phyloP scores from a whole-genome alignment of 2,329 filamentous ascomycete genomes.

The Rhynchosporium secalis region DNA sequence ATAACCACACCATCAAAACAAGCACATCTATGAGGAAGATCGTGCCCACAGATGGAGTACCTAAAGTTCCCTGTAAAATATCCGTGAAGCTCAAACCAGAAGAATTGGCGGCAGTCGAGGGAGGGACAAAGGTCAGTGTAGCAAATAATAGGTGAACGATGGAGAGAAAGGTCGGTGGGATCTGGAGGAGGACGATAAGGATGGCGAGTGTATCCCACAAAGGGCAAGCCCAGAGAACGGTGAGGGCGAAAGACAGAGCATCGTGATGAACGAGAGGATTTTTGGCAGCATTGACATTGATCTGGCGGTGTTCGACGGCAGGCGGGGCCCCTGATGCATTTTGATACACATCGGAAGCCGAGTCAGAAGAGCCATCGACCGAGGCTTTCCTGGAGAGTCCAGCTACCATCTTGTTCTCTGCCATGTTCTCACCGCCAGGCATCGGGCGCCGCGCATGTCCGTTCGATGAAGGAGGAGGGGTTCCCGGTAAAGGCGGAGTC shows the following conservation, averaged over 20 bases:
- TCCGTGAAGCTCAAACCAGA: constrained; percentile 75
- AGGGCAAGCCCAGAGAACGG: constrained; percentile 85
- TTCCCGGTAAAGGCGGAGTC: constrained; percentile 44
- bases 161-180: constrained; percentile 84
- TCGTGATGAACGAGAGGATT: constrained; percentile 68
- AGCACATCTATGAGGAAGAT: constrained; percentile 82
- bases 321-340: constrained; percentile 44
- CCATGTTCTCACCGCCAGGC: constrained; percentile 28
- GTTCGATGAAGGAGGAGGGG: constrained; percentile 42
- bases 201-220: constrained; percentile 95
- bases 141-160: constrained; percentile 91
- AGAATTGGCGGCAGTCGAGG: constrained; percentile 70
- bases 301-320: constrained; percentile 57
- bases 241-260: constrained; percentile 75
- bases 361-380: constrained; percentile 56
- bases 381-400: constrained; percentile 49
- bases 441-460: constrained; percentile 35
- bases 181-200: constrained; percentile 90
- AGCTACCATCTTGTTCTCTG: constrained; percentile 40
- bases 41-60: constrained; percentile 82
- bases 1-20: constrained; percentile 81
- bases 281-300: constrained; percentile 70
- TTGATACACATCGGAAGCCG: constrained; percentile 50
- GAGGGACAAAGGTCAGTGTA: constrained; percentile 87
- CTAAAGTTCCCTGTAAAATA: constrained; percentile 84